phyloP scores from a whole-genome alignment of 306 rosid genomes.

The Prunus persica region Prunus_persica_NCBIv2 NC_034016.1:21095001-21095500 shows the following conservation, averaged over 20 bases:
- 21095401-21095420: conserved; percentile 93
- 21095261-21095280: conserved; percentile 83
- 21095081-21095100: conserved; percentile 90
- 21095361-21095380: conserved; percentile 77
- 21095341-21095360: conserved; percentile 30
- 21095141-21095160: conserved; percentile 66
- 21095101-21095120: conserved; percentile 90
- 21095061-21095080: conserved; percentile 90
- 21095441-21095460: conserved; percentile 94
- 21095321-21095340: conserved; percentile 22
- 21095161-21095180: conserved; percentile 77
- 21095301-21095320: conserved; percentile 88
- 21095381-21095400: conserved; percentile 87
- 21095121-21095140: conserved; percentile 90
- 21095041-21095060: conserved; percentile 94
- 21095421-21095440: conserved; percentile 92
- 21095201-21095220: conserved; percentile 97
- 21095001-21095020: conserved; percentile 83
- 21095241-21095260: conserved; percentile 93
- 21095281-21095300: conserved; percentile 77
- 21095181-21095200: conserved; percentile 80
- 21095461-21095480: conserved; percentile 10
- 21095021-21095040: conserved; percentile 92
- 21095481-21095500: not conserved
- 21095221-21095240: conserved; percentile 90